phyloP scores from a whole-genome alignment of 1,284 basidiomycete genomes.

The Athelia sp. region DNA sequence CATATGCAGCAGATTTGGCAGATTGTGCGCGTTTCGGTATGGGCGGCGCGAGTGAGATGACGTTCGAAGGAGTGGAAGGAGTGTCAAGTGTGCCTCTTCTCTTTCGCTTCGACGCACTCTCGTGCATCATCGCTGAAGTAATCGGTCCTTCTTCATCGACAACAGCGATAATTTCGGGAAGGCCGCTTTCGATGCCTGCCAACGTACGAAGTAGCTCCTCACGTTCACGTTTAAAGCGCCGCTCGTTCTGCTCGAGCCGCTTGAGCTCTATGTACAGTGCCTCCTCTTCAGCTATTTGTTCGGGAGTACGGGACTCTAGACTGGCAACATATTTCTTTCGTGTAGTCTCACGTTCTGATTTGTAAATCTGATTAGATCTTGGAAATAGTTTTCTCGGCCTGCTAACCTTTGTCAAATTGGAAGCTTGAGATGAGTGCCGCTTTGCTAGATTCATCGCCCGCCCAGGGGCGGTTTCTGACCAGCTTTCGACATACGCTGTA shows the following conservation, averaged over 20 bases:
- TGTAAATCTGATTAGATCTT: constrained; percentile 4
- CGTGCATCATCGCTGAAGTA: constrained; percentile 19
- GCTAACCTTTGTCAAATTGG: constrained; percentile 80
- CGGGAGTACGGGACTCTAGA: constrained; percentile 81
- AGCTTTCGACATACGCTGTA: constrained; percentile 90
- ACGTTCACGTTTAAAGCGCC: constrained; percentile 83
- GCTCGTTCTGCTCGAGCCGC: constrained; percentile 90
- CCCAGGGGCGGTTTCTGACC: constrained; percentile 78
- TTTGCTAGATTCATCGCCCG: constrained; percentile 73
- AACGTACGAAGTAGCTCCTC: constrained; percentile 87
- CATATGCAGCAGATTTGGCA: constrained; percentile 52
- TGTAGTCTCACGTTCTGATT: constrained; percentile 78
- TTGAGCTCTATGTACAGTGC: constrained; percentile 93
- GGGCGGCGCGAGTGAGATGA: constrained; percentile 37
- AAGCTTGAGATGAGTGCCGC: constrained; percentile 66
- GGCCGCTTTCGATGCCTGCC: constrained; percentile 79
- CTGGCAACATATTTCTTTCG: constrained; percentile 87
- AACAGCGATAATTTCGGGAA: constrained; percentile 56
- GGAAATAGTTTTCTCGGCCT: not conserved
- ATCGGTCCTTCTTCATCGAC: constrained; percentile 58
- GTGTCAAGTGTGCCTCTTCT: constrained; percentile 47
- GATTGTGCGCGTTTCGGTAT: constrained; percentile 40
- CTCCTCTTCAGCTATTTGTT: constrained; percentile 94
- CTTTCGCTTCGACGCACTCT: constrained; percentile 39
- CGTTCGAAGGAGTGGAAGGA: constrained; percentile 48